Percentiles rank a stretch among this genome's conserved stretches.
Evolutionary conservation across 2,329 filamentous ascomycete genomes (phyloP).

Genomic region (Lachnellula hyalina): DNA sequence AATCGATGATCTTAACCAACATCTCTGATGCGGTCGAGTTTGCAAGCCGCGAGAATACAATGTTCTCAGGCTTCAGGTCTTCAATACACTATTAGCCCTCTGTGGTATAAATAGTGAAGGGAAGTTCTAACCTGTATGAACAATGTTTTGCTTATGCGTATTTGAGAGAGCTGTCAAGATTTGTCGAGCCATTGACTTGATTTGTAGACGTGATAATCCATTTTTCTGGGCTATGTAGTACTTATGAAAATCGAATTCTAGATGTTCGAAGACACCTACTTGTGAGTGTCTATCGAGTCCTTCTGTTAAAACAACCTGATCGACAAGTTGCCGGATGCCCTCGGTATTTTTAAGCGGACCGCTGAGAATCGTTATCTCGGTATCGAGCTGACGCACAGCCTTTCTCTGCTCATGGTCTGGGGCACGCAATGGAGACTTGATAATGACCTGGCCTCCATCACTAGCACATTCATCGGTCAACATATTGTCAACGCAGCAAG

Average conservation of each 20-base stretch:
- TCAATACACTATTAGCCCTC: neutral
- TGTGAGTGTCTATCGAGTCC: neutral
- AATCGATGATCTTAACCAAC: conserved; percentile 10
- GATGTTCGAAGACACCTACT: conserved; percentile 8
- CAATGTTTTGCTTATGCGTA: conserved; percentile 6
- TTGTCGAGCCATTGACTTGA: conserved; percentile 9
- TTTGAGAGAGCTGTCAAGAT: conserved; percentile 7
- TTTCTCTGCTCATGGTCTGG: conserved; percentile 2
- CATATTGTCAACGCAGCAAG: neutral
- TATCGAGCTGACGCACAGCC: conserved; percentile 7
- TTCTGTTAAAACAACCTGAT: conserved; percentile 5
- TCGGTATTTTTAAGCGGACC: conserved; percentile 7
- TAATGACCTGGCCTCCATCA: conserved; percentile 4
- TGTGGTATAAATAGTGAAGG: neutral
- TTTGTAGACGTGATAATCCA: conserved; percentile 5
- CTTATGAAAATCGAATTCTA: conserved; percentile 8
- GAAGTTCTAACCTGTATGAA: conserved; percentile 6
- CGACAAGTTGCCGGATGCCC: conserved; percentile 12
- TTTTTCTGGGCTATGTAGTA: conserved; percentile 2
- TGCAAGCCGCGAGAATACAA: conserved; percentile 4
- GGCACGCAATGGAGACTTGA: conserved; percentile 9
- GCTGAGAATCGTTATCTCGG: conserved; percentile 5
- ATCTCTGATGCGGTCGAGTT: neutral
- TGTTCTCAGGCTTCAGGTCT: conserved; percentile 11
- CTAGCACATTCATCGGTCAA: conserved; percentile 3